phyloP scores from a whole-genome alignment of 768 basidiomycete species.

The Mycena vulgaris region DNA sequence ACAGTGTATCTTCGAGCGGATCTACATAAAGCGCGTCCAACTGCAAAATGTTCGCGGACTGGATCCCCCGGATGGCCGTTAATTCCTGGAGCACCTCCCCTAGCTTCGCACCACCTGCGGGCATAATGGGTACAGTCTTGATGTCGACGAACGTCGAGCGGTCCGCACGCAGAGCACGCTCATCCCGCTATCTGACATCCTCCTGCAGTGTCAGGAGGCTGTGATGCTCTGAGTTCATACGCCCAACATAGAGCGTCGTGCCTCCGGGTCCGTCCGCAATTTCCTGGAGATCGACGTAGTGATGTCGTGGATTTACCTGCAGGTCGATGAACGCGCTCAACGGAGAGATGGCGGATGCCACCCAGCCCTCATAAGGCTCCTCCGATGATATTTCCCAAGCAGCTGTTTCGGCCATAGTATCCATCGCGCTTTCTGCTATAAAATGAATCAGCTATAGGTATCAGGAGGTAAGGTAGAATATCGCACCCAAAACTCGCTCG shows the following conservation, averaged over 20 bases:
- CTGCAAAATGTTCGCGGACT: conserved; percentile 59
- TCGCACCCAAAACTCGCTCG: not conserved
- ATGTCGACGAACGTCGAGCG: conserved; percentile 60
- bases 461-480: no score
- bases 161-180: not conserved
- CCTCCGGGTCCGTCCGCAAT: conserved; percentile 71
- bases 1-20: conserved; percentile 57
- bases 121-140: conserved; percentile 61
- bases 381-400: not conserved
- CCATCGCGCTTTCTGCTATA: no score
- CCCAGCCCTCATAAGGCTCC: conserved; percentile 50
- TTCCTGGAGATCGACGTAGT: conserved; percentile 63
- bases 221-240: not conserved
- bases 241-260: conserved; percentile 53
- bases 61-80: conserved; percentile 52
- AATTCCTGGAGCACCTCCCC: conserved; percentile 62
- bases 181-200: not conserved
- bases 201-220: not conserved
- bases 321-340: conserved; percentile 57
- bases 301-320: conserved; percentile 54
- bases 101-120: conserved; percentile 57
- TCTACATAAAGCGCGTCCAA: conserved; percentile 64
- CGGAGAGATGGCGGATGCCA: conserved; percentile 52
- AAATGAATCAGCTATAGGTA: not conserved
- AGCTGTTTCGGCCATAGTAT: not conserved